Base-by-base conservation (phyloP, 345 rosid species). In the Microcos paniculata region DNA sequence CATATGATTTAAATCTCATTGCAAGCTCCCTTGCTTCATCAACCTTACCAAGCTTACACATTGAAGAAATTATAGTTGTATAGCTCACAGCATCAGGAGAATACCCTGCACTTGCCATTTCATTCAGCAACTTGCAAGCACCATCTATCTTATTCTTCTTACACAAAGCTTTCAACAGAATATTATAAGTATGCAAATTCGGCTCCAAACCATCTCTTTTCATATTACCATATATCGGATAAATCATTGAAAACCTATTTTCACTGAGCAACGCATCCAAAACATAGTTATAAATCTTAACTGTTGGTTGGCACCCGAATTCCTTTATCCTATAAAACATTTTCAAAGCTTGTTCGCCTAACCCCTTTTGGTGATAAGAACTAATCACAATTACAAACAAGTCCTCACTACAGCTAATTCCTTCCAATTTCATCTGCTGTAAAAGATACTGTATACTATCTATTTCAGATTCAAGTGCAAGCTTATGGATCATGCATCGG, bases 361-460 rank as follows among this genome's bases (percentile, higher is more conserved):
- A 77, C 40, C 91, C 94, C 51, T 73, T 80, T 62, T 77, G 78
- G 74, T 81, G 35, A 75, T 85, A 91, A 38, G 81, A 87, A 85
- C 76, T 84, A 45, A 93, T 83, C 31, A 95, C 90, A 78, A 77
- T 81, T 19, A 88, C 58, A 81, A 93, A 91, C 87, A 87, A 75
- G 80, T 84, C 91, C 84, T 91, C 94, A 75, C 82, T 77, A 53
- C 95, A 88, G 2, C 77, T 77, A 52, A 93, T 70, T 18, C 96
- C 97, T 80, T 93, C 97, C 57, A 94, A 78, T 78, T 94, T 94
- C 98, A 94, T 93, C 81, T 89, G 97, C 78, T 94, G 99, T 62
- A 93, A 76, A 79, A 94, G 92, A 78, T 93, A 93, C 73, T 85
- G 97, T 69, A 90, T 87, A n/a, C 82, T 79, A 77, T 94, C 96